These are phyloP conservation scores for Arctium lappa DNA, from an alignment of 129 eudicot genomes.

Conservation along the genomic window DNA sequence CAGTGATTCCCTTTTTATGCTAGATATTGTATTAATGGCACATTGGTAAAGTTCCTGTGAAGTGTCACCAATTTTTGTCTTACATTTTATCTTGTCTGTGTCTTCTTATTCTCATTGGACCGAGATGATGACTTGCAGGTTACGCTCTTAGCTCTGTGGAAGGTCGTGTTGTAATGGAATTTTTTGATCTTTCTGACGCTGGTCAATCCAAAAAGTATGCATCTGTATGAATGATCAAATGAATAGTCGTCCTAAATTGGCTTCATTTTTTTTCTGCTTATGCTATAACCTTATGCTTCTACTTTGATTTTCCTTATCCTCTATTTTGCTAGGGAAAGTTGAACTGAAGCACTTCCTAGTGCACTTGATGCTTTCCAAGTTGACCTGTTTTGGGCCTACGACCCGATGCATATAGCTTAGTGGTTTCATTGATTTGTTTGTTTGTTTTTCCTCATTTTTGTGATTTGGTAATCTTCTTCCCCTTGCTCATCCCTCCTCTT, in stretches of 20 bases:
- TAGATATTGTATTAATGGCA: neutral
- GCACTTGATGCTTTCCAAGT: neutral
- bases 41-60: neutral
- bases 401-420: no score
- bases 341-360: neutral
- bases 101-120: neutral
- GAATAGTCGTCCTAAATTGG: neutral
- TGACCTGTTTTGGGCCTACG: no score
- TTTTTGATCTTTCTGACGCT: conserved; percentile 78
- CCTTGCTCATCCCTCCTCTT: no score
- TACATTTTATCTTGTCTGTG: neutral
- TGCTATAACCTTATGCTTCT: neutral
- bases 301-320: no score
- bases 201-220: conserved; percentile 90
- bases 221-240: neutral
- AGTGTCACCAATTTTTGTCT: neutral
- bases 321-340: neutral
- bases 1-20: neutral
- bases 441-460: no score
- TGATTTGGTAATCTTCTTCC: no score
- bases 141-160: conserved; percentile 97
- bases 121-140: conserved; percentile 44
- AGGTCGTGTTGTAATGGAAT: conserved; percentile 98
- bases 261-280: neutral
- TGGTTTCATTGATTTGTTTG: no score